A percentile compares a stretch with the other conserved stretches of the same genome.
These are phyloP conservation scores for Cyclotella atomus DNA, from an alignment of 108 stramenopile genomes.

Conservation along the genomic window DNA sequence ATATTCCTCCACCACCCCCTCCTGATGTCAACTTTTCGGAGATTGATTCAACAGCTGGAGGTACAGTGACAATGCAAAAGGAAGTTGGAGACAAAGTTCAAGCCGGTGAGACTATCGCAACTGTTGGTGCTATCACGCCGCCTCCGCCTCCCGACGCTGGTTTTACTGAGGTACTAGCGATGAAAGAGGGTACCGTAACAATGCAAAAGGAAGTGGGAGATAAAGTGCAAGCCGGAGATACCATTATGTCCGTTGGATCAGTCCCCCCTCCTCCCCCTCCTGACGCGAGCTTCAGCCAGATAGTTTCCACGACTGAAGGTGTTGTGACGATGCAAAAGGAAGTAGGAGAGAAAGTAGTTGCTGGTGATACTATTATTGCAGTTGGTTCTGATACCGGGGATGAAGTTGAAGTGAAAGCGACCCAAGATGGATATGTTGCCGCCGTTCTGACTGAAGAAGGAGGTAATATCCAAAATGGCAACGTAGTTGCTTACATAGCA, in stretches of 20 bases:
- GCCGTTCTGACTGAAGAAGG: constrained; percentile 89
- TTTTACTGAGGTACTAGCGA: not conserved
- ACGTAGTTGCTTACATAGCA: constrained; percentile 85
- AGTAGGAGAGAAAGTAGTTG: constrained; percentile 10
- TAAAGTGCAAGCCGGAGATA: constrained; percentile 6
- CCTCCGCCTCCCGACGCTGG: not conserved
- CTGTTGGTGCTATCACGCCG: not conserved
- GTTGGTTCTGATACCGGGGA: constrained; percentile 13
- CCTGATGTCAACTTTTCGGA: constrained; percentile 3
- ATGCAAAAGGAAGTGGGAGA: constrained; percentile 2
- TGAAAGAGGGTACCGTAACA: not conserved
- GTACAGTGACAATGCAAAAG: constrained; percentile 21
- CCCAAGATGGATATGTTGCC: constrained; percentile 9
- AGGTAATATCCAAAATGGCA: constrained; percentile 80
- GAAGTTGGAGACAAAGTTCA: constrained; percentile 8
- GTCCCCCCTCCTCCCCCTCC: not conserved
- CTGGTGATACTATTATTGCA: constrained; percentile 13
- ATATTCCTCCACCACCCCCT: not conserved
- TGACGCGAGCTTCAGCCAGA: not conserved
- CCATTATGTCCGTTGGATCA: not conserved
- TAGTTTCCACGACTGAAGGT: not conserved
- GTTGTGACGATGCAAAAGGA: not conserved
- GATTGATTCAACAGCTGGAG: constrained; percentile 4
- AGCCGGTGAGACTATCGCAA: constrained; percentile 4
- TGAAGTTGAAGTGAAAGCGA: constrained; percentile 15